Base-by-base conservation (phyloP, 179 eudicot species). In the Carnegiea gigantea region DNA sequence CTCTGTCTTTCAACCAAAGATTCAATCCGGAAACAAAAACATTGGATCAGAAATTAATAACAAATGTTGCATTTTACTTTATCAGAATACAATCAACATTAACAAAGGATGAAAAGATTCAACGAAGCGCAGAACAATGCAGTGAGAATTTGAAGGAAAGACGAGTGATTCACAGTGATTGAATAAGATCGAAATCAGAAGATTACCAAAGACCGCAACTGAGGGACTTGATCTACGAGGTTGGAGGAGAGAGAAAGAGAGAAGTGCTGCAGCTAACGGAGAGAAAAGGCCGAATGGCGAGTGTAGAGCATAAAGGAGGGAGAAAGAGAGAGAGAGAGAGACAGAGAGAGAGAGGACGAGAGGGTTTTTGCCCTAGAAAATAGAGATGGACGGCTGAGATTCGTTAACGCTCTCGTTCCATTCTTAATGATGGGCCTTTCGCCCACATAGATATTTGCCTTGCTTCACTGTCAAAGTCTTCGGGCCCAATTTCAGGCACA, bases 281-380 rank as follows among this genome's bases (percentile, higher is more conserved):
- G 65, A 72, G 67, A 70, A 71, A 59, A 18, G 24, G 24, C 12
- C 9, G 59, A 79, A 79, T 46, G 51, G 9, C 18, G 17, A 70
- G n/a, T 10, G 20, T 79, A 79, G 77, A 48, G 82, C 71, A 49
- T 79, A 79, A 15, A 68, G n/a, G 67, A 79, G 68, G 82, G 36
- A 53, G 14, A 18, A 1, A 20, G 68, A 57, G 33, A 30, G 44
- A 10, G 30, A 79, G 76, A 30, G 44, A 10, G 30, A 79, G 76
- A 51, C 6, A 18, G 0, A 28, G 67, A 57, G 33, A 30, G 44
- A 10, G 30, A 79, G 76, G 81, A 21, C 9, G 28, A 71, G 67
- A 75, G 82, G 43, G 18, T 11, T 13, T 26, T 30, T 49, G 9
- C 46, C 81, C 81, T 70, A 67, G 8, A 40, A 40, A 40, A 40